phyloP scores from a whole-genome alignment of 148 eudicot genomes.

The Heliamphora exappendiculata region DNA sequence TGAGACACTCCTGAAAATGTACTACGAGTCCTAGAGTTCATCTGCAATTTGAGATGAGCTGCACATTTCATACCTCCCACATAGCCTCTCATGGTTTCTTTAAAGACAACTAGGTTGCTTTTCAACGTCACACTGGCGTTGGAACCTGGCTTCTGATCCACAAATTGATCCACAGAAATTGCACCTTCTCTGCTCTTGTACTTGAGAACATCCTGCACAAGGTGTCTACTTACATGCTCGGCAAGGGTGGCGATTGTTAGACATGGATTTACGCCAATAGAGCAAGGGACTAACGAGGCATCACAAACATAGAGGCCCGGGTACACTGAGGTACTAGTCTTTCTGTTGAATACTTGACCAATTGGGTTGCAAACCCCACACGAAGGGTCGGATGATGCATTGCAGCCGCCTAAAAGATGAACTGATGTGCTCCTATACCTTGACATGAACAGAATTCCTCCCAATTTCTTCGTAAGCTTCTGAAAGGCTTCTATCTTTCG shows the following conservation, averaged over 20 bases:
- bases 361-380: conserved; percentile 26
- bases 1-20: neutral
- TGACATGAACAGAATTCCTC: conserved; percentile 31
- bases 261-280: conserved; percentile 30
- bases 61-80: conserved; percentile 28
- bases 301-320: conserved; percentile 32
- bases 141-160: neutral
- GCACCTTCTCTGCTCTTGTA: conserved; percentile 6
- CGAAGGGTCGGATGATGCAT: conserved; percentile 26
- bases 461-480: conserved; percentile 26
- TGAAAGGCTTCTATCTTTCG: conserved; percentile 27
- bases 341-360: conserved; percentile 30
- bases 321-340: conserved; percentile 11
- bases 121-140: neutral
- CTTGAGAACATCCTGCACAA: conserved; percentile 18
- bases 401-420: conserved; percentile 39
- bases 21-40: conserved; percentile 2
- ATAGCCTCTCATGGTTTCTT: conserved; percentile 32
- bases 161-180: neutral
- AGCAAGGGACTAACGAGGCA: conserved; percentile 35
- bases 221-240: conserved; percentile 27
- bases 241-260: conserved; percentile 27
- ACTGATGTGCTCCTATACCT: conserved; percentile 29
- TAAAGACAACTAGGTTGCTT: neutral
- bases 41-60: conserved; percentile 27